Evolutionary conservation across 805 yeast species (phyloP).

Genomic region (Yarrowia porcina): DNA sequence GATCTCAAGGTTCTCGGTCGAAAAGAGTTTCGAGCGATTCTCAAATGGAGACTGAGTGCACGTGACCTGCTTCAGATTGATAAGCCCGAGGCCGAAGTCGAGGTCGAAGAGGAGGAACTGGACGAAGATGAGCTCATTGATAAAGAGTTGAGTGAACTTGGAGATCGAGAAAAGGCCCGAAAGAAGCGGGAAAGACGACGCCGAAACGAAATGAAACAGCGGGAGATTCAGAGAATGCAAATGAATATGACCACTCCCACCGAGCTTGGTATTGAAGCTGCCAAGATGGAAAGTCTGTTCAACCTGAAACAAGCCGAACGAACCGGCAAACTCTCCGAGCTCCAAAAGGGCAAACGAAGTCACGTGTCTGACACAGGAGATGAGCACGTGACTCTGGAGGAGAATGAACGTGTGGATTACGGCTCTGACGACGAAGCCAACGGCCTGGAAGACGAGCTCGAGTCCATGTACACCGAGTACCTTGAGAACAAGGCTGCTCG

Average conservation of each 20-base stretch:
- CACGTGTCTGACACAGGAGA: constrained; percentile 43
- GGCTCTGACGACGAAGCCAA: constrained; percentile 45
- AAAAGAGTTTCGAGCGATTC: constrained; percentile 81
- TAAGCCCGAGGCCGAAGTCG: constrained; percentile 47
- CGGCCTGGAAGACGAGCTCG: constrained; percentile 71
- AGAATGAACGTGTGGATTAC: constrained; percentile 35
- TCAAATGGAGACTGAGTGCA: constrained; percentile 86
- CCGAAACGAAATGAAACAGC: constrained; percentile 78
- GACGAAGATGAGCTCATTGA: constrained; percentile 89
- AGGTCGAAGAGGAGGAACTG: constrained; percentile 63
- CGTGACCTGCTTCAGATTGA: constrained; percentile 72
- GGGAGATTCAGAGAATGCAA: constrained; percentile 86
- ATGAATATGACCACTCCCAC: constrained; percentile 92
- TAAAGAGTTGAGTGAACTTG: constrained; percentile 71
- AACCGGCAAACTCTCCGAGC: constrained; percentile 72
- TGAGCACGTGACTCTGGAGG: constrained; percentile 31
- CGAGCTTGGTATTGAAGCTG: constrained; percentile 93
- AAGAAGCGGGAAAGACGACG: constrained; percentile 77
- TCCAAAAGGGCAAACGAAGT: constrained; percentile 66
- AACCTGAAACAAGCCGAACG: constrained; percentile 81
- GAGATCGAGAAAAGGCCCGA: constrained; percentile 65
- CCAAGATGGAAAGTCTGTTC: constrained; percentile 73
- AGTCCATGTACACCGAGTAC: constrained; percentile 72
- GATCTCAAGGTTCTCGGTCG: constrained; percentile 93
- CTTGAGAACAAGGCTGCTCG: constrained; percentile 45